phyloP scores from a whole-genome alignment of 345 rosid species.

The Eucalyptus victrix region DNA sequence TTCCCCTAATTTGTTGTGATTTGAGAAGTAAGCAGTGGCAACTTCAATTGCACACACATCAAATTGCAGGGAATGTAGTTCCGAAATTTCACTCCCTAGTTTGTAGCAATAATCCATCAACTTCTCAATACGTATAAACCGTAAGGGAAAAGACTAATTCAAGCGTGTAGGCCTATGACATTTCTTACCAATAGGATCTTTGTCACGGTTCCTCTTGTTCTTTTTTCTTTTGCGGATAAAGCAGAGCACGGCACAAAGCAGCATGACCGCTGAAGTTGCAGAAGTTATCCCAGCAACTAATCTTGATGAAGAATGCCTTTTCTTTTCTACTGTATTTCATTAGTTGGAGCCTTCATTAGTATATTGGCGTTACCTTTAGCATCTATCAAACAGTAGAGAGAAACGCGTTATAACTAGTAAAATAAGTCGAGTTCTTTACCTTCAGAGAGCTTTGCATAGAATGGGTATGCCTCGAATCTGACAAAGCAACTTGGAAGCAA shows the following conservation, averaged over 20 bases:
- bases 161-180: not conserved
- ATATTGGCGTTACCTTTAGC: not conserved
- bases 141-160: not conserved
- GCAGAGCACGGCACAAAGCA: not conserved
- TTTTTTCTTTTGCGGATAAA: not conserved
- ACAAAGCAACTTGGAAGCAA: slow-evolving; percentile 19
- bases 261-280: not conserved
- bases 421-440: not conserved
- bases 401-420: not conserved
- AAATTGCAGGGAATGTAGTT: not conserved
- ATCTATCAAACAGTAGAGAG: not conserved
- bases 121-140: not conserved
- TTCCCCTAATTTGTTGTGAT: slow-evolving; percentile 25
- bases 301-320: not conserved
- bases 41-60: not conserved
- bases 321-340: not conserved
- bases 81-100: not conserved
- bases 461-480: slow-evolving; percentile 7
- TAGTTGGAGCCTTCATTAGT: not conserved
- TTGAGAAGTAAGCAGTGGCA: slow-evolving; percentile 23
- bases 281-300: not conserved
- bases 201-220: not conserved
- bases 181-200: not conserved
- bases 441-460: not conserved
- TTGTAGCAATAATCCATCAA: not conserved